phyloP scores from a whole-genome alignment of 1,284 basidiomycete genomes.

The Macrocystidia cucumis region DNA sequence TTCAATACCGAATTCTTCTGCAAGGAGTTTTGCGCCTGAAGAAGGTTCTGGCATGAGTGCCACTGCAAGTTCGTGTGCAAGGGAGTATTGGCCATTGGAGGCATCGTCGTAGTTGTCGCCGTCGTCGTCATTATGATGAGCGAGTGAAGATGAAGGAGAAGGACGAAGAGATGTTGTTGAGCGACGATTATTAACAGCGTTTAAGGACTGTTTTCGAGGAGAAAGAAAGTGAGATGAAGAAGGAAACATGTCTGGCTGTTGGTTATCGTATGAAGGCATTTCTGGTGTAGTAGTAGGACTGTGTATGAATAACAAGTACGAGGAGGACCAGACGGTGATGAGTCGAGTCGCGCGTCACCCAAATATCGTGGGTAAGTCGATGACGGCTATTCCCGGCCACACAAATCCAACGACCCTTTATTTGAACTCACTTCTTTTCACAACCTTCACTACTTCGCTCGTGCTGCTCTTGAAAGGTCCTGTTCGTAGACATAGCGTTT shows the following conservation, averaged over 20 bases:
- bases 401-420: too few relatives aligned
- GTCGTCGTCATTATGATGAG: constrained; percentile 14
- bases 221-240: constrained; percentile 21
- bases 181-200: constrained; percentile 29
- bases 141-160: constrained; percentile 12
- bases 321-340: too few relatives aligned
- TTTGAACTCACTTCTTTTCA: too few relatives aligned
- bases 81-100: constrained; percentile 50
- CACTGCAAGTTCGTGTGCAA: constrained; percentile 76
- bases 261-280: constrained; percentile 25
- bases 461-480: too few relatives aligned
- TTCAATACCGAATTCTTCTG: constrained; percentile 81
- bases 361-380: too few relatives aligned
- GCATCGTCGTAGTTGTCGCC: constrained; percentile 32
- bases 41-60: constrained; percentile 79
- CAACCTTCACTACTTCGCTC: too few relatives aligned
- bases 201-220: constrained; percentile 33
- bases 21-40: constrained; percentile 62
- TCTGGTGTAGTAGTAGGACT: too few relatives aligned
- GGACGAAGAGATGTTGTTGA: constrained; percentile 36
- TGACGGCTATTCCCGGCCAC: too few relatives aligned
- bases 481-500: too few relatives aligned
- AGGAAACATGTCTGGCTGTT: constrained; percentile 20
- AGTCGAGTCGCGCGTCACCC: too few relatives aligned
- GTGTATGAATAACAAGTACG: too few relatives aligned